Base-by-base conservation (phyloP, 805 yeast genomes). In the Ogataea paraovalis region DNA sequence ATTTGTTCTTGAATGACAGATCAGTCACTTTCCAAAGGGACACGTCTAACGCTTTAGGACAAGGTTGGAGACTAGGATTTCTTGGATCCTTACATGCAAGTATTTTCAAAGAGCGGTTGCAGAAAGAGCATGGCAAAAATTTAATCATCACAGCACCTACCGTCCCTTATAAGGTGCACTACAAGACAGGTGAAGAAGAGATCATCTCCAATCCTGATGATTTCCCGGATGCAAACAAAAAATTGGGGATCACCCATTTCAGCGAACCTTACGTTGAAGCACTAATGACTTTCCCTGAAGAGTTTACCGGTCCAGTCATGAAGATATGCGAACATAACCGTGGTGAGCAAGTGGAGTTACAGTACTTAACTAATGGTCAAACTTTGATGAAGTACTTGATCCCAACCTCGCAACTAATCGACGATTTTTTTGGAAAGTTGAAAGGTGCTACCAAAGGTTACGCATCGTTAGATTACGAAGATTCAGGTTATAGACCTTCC, bases 21-120 rank as follows among this genome's bases (percentile, higher is more conserved):
- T 85, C 96, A 1, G 98, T 94, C 2, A 81, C 94, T 0, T 72
- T 92, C 43, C 90, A 87, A 58, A 80, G 91, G 57, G 97, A 92
- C 58, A 87, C 96, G 0, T 91, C 97, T 0, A 86, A 83, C 61
- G 98, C 98, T 0, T 71, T 92, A 48, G 99, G 99, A 0, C 94
- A 91, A 60, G 99, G 99, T 32, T 92, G 99, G 99, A 80, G 98
- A 66, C 69, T 92, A 32, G 99, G 99, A 1, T 92, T 92, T 62
- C 69, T 92, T 27, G 99, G 99, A 0, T 88, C 97, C 0, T 68
- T 92, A 30, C 99, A 92, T 70, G 97, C 98, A 0, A 85, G 96
- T 9, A 97, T 92, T 1, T 92, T 92, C 67, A 85, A 86, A 58
- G 97, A 94, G 58, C 72, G 99, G 43, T 71, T 92, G 48, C 96